Evolutionary conservation across 1,139 yeast species (phyloP), one percentile per base, ranked within the genome.

Genomic region (Taphrina deformans): DNA sequence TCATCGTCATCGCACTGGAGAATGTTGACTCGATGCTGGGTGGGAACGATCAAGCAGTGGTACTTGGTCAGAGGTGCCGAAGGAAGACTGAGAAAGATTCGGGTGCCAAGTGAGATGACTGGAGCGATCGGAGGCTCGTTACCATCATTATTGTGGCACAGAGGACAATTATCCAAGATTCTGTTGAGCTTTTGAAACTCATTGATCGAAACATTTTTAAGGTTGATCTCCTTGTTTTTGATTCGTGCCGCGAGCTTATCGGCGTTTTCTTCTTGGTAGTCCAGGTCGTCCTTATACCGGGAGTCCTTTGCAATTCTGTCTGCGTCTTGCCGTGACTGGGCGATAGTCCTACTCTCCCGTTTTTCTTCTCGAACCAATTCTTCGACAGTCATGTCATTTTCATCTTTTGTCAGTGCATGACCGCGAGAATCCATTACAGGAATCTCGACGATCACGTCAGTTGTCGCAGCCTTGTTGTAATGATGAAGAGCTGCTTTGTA

Each of bases 231-330:
- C 6, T 73, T 74, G 14, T 66, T 67, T 27, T 71, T 67, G 21
- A 73, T 67, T 16, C 74, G 66, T 2, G 66, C 41, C 0, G 82
- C 79, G 9, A 81, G 72, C 45, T 71, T 73, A 0, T 73, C 74
- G 0, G 82, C 79, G 50, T 76, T 75, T 12, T 80, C 83, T 62
- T 79, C 81, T 62, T 79, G 77, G 55, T 78, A 77, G 58, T 81
- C 83, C 31, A 78, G 69, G 44, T 68, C 65, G 14, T 72, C 71
- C 23, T 73, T 70, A 69, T 72, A 80, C 26, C 73, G 74, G 26
- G 74, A 73, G 62, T 79, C 80, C 38, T 72, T 73, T 5, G 78
- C 74, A 35, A 81, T 79, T 56, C 73, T 72, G 29, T 75, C 71
- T 1, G 76, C 75, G 9, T 75, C 56, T 68, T 44, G 55, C 16